Evolutionary conservation across 306 rosid genomes (phyloP).

Genomic region (cucumber (Cucumis sativus)): DNA sequence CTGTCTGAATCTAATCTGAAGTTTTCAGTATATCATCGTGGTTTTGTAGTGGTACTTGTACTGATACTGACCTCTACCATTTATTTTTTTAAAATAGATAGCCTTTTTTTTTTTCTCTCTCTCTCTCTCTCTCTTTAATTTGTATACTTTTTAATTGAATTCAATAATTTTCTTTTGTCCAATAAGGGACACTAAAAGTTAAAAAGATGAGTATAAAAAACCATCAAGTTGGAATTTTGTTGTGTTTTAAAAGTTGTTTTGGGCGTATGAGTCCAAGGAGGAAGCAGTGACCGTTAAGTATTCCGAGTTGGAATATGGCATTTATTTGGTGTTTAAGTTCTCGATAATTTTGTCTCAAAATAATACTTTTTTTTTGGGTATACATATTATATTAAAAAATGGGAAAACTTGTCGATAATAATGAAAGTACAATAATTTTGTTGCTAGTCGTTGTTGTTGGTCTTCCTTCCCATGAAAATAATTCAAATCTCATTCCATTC

Average conservation of each 20-base stretch:
- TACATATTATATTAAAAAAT: neutral
- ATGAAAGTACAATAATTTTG: neutral
- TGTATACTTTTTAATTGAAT: neutral
- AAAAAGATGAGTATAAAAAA: neutral
- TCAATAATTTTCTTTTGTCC: neutral
- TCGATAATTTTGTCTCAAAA: neutral
- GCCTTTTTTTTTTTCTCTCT: neutral
- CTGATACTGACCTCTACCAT: neutral
- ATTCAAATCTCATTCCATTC: neutral
- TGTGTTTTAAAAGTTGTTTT: neutral
- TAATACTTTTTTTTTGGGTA: neutral
- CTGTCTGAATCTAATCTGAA: slow-evolving; percentile 2
- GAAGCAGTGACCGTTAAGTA: slow-evolving; percentile 6
- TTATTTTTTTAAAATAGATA: neutral
- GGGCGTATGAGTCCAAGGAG: slow-evolving; percentile 1
- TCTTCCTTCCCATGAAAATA: neutral
- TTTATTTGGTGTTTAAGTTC: neutral
- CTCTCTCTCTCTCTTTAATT: neutral
- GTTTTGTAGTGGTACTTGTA: neutral
- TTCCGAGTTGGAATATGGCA: neutral
- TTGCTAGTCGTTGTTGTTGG: neutral
- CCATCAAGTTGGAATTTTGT: neutral
- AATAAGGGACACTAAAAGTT: neutral
- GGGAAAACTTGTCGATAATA: neutral
- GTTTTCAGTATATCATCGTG: neutral